These are phyloP conservation scores for Talaromyces sp. DNA, from an alignment of 2,329 filamentous ascomycete species.

Conservation along the genomic window DNA sequence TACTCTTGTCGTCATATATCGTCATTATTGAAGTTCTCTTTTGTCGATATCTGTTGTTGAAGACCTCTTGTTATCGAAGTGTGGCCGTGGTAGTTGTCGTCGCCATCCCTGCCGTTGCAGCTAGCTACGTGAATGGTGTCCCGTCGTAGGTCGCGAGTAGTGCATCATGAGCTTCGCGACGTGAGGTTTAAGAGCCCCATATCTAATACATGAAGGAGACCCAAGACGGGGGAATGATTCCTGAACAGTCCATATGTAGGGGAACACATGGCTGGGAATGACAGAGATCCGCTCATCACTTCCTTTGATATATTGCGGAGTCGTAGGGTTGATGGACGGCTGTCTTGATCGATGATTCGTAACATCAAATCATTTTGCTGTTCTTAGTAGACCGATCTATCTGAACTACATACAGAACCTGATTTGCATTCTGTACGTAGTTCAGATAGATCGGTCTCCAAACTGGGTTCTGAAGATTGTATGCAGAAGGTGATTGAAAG, in stretches of 20 bases:
- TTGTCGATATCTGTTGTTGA: no score
- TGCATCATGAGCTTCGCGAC: slow-evolving; percentile 28
- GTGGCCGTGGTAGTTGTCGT: no score
- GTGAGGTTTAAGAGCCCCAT: slow-evolving; percentile 46
- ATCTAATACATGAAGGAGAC: slow-evolving; percentile 51
- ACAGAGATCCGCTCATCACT: background rate
- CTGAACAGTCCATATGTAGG: slow-evolving; percentile 21
- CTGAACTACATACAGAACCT: background rate
- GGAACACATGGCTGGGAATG: background rate
- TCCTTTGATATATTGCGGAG: background rate
- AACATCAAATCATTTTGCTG: background rate
- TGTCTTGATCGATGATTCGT: background rate
- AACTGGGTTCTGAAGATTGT: background rate
- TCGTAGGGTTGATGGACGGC: background rate
- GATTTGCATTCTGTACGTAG: background rate
- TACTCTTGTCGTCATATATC: no score
- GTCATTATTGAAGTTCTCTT: no score
- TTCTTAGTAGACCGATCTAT: background rate
- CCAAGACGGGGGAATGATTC: slow-evolving; percentile 44
- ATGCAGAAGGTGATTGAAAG: background rate
- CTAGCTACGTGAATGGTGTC: slow-evolving; percentile 45
- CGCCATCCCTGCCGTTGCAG: slow-evolving; percentile 13
- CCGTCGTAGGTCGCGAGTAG: slow-evolving; percentile 35
- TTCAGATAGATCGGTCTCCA: background rate
- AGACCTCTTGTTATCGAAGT: no score